Evolutionary conservation across 2,329 filamentous ascomycete genomes (phyloP).

Genomic region (Pseudonectria buxi): DNA sequence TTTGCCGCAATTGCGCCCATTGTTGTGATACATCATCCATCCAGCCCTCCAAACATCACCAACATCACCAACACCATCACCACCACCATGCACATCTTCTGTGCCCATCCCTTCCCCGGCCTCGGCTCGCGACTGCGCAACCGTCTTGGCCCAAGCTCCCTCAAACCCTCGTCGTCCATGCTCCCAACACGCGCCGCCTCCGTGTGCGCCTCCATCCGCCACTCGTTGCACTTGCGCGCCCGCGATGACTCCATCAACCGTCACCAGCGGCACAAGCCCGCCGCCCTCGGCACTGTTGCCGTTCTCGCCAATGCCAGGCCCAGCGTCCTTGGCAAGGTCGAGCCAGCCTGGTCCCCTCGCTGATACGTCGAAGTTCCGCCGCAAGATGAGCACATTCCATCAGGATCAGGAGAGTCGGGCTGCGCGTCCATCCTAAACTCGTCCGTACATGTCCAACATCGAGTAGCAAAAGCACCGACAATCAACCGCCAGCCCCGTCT

Average conservation of each 20-base stretch:
- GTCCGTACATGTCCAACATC: no score
- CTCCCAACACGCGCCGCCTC: constrained; percentile 16
- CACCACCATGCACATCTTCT: constrained; percentile 17
- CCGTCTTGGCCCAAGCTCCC: constrained; percentile 8
- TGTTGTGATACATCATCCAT: no score
- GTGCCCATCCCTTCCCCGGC: constrained; percentile 14
- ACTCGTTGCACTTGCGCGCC: constrained; percentile 15
- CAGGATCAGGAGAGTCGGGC: constrained; percentile 16
- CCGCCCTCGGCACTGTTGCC: constrained; percentile 19
- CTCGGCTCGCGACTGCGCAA: constrained; percentile 16
- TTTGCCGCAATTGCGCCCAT: no score
- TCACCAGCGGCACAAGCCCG: constrained; percentile 14
- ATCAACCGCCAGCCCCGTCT: no score
- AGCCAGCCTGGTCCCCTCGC: constrained; percentile 7
- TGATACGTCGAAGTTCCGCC: constrained; percentile 11
- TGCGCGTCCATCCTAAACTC: no score
- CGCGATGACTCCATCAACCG: constrained; percentile 10
- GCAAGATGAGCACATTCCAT: constrained; percentile 18
- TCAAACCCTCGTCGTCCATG: constrained; percentile 14
- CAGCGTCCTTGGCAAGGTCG: constrained; percentile 4
- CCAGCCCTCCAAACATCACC: background rate
- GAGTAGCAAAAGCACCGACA: no score
- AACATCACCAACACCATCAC: background rate
- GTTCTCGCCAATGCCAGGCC: constrained; percentile 15
- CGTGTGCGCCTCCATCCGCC: constrained; percentile 9